Base-by-base conservation (phyloP, 2,329 filamentous ascomycete genomes). In the Herpomyces periplanetae region DNA sequence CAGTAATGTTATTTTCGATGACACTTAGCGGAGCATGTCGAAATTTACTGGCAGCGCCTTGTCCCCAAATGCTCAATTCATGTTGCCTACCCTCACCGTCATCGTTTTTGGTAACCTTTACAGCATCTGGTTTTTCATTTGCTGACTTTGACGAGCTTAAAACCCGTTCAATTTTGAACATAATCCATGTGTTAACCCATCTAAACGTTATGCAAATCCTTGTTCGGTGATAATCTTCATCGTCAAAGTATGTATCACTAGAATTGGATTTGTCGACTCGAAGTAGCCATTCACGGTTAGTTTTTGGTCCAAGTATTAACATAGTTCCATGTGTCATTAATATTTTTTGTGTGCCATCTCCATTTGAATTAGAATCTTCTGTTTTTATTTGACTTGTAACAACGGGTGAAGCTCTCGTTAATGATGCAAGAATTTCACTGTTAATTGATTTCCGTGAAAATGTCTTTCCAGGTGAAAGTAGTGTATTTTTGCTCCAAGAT, bases 1-100 rank as follows among this genome's bases (percentile, higher is more conserved):
- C 53, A 3, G 43, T 37, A 1, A 49, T 46, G 26, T 66, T 51
- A 1, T 62, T 66, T 25, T 68, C 68, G 21, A 69, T 36, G 5
- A 84, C 57, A 0, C 42, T 29, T 1, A 42, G 40, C 0, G 71
- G 69, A 1, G 43, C 38, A 0, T 45, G 44, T 10, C 45, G 44
- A 0, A 42, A 45, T 39, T 87, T 85, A 4, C 42, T 43, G 1
- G 50, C 54, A 1, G 73, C 75, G 2, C 80, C 80, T 37, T 88
- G 73, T 7, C 80, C 80, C 75, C 73, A 91, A 21, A 96, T 85
- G n/a, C n/a, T n/a, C n/a, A n/a, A n/a, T n/a, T n/a, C n/a, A n/a
- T n/a, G n/a, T n/a, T n/a, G n/a, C n/a, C n/a, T n/a, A n/a, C n/a
- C n/a, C n/a, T n/a, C n/a, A n/a, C n/a, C n/a, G n/a, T n/a, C n/a